These are phyloP conservation scores for Panicum miliaceum DNA, from an alignment of 176 grass and related monocot genomes.

Conservation along the genomic window DNA sequence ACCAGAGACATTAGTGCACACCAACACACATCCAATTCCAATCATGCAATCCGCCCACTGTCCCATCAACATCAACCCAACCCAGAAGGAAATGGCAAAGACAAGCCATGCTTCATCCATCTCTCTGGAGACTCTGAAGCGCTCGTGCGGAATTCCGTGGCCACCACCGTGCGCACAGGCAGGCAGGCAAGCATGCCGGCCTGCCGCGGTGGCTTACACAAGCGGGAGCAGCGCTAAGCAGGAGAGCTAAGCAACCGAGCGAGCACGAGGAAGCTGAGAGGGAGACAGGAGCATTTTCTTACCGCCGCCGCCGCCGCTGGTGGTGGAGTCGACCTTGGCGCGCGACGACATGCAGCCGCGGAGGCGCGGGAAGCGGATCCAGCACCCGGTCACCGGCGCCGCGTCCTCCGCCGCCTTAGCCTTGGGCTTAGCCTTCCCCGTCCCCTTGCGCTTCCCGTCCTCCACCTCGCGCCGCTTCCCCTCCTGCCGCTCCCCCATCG, in stretches of 20 bases:
- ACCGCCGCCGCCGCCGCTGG: slow-evolving; percentile 60
- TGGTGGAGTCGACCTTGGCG: slow-evolving; percentile 86
- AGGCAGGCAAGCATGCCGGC: neutral
- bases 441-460: slow-evolving; percentile 40
- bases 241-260: neutral
- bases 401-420: slow-evolving; percentile 44
- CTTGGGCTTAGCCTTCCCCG: slow-evolving; percentile 35
- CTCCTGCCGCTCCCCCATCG: slow-evolving; percentile 53
- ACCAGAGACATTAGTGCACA: slow-evolving; percentile 49
- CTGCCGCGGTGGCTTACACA: neutral
- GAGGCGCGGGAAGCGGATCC: slow-evolving; percentile 80
- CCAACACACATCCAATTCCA: slow-evolving; percentile 45
- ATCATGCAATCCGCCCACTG: slow-evolving; percentile 34
- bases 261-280: neutral
- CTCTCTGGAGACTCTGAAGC: slow-evolving; percentile 35
- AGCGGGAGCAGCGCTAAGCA: slow-evolving; percentile 7
- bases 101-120: slow-evolving; percentile 1
- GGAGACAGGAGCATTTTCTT: slow-evolving; percentile 37
- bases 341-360: slow-evolving; percentile 80
- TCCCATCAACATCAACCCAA: slow-evolving; percentile 33
- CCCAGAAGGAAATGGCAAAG: neutral
- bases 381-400: slow-evolving; percentile 64
- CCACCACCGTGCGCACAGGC: slow-evolving; percentile 20
- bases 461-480: slow-evolving; percentile 44
- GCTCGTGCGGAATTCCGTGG: neutral